Conservation (phyloP, 257 asterid genomes). For the Solanum virginianum region DNA sequence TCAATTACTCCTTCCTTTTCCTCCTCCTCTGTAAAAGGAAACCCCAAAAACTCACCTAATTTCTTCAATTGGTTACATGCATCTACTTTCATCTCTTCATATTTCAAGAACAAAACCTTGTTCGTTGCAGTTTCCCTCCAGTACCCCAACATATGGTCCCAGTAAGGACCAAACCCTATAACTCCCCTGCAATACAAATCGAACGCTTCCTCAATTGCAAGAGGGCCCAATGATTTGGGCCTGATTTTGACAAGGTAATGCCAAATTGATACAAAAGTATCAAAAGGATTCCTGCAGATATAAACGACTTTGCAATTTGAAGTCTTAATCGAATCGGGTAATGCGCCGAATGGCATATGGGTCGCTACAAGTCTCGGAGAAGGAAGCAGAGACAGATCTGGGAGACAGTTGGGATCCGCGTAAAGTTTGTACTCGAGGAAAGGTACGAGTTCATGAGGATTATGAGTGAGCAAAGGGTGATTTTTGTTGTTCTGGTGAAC, state of each 20-base stretch:
- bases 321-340: conserved; percentile 16
- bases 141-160: conserved; percentile 54
- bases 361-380: conserved; percentile 30
- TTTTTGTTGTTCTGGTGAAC: neutral
- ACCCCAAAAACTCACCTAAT: conserved; percentile 34
- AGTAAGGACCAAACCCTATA: conserved; percentile 33
- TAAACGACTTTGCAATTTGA: conserved; percentile 24
- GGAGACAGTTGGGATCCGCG: neutral
- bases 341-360: conserved; percentile 18
- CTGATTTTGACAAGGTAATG: conserved; percentile 12
- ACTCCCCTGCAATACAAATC: conserved; percentile 26
- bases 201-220: conserved; percentile 11
- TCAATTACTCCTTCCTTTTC: conserved; percentile 25
- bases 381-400: conserved; percentile 10
- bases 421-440: conserved; percentile 32
- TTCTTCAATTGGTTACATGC: conserved; percentile 5
- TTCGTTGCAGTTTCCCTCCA: conserved; percentile 28
- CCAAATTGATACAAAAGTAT: conserved; percentile 28
- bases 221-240: neutral
- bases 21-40: conserved; percentile 24
- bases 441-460: conserved; percentile 41
- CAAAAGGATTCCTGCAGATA: conserved; percentile 38
- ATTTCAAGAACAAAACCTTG: conserved; percentile 36
- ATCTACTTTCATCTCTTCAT: conserved; percentile 38
- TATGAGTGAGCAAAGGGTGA: conserved; percentile 27